Evolutionary conservation across 192 early-diverging fungal species (phyloP), one percentile per base, ranked within the genome.

Genomic region (Rhizoclosmatium sp.): DNA sequence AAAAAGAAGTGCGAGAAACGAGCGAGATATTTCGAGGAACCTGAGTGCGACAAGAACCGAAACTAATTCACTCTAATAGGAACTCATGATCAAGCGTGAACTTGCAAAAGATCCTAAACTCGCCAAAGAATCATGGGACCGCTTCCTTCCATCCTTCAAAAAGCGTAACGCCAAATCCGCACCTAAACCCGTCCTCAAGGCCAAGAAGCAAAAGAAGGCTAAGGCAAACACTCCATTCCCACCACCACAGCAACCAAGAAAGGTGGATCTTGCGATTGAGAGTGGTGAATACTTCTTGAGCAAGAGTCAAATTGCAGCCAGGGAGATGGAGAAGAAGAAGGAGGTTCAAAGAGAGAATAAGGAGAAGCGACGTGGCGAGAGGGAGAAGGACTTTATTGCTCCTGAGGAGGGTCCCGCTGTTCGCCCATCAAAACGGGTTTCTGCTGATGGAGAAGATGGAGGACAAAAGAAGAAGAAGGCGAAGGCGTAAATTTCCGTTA

Each of bases 51-150:
- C 0, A 31, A 31, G 10, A 12, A 65, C 31, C 19, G 10, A 31
- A 31, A 31, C 31, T 31, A 31, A 31, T 31, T 51, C 39, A 49
- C 7, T 69, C 66, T 77, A 44, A 51, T 79, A 95, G 92, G 96
- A 97, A 83, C 82, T 99, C 51, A 99, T 99, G 98, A 98, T 99
- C 75, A 96, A 97, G 77, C 92, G 96, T 59, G 98, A 99, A 83
- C 83, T 99, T 60, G 95, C 97, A 16, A 98, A 98, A 82, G 98
- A 99, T 84, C 93, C 94, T 0, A 97, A 97, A 69, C 84, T 99
- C 74, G 93, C 92, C 16, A 89, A 92, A 47, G 97, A 98, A 83
- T 94, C 93, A 4, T 99, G 98, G 98, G 98, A 99, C 70, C 87
- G 98, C 31, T 99, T 99, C 85, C 85, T 98, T 67, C 98, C 98